Percentiles rank a stretch among this genome's conserved stretches.
Evolutionary conservation across 331 rosid genomes (phyloP).

Genomic region (Pyracantha coccinea): DNA sequence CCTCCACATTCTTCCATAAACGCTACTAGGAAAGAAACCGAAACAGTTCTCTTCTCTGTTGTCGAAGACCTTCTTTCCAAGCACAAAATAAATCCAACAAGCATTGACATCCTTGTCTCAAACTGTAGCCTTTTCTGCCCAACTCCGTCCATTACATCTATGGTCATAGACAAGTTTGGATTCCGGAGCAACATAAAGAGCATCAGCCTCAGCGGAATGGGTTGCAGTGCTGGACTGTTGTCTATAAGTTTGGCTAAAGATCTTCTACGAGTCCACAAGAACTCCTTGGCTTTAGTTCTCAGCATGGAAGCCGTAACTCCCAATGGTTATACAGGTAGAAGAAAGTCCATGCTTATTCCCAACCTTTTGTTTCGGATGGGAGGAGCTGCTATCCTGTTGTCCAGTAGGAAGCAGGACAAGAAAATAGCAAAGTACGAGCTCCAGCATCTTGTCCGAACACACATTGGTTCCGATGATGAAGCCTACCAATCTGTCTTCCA

Average conservation of each 20-base stretch:
- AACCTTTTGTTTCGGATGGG: conserved; percentile 68
- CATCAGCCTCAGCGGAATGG: conserved; percentile 62
- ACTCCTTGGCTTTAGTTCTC: conserved; percentile 50
- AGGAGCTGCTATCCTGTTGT: conserved; percentile 58
- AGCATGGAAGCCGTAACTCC: conserved; percentile 61
- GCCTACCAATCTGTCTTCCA: conserved; percentile 54
- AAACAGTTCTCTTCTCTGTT: conserved; percentile 49
- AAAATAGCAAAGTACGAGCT: conserved; percentile 49
- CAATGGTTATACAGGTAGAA: conserved; percentile 41
- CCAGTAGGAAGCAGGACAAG: conserved; percentile 46
- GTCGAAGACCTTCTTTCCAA: conserved; percentile 41
- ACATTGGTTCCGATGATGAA: conserved; percentile 43
- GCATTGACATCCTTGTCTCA: conserved; percentile 59
- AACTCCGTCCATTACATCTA: conserved; percentile 61
- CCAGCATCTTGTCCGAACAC: conserved; percentile 55
- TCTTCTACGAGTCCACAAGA: conserved; percentile 47
- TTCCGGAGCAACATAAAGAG: conserved; percentile 54
- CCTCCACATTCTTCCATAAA: conserved; percentile 31
- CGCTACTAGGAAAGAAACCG: conserved; percentile 27
- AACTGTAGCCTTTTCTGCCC: conserved; percentile 74
- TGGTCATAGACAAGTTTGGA: conserved; percentile 54
- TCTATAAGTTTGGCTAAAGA: conserved; percentile 57
- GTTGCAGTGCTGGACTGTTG: conserved; percentile 69
- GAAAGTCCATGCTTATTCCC: conserved; percentile 49
- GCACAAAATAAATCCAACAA: conserved; percentile 41